A percentile compares a stretch with the other conserved stretches of the same genome.
Conservation (phyloP, 2,329 filamentous ascomycete species). For the Colletotrichum cuscutae region DNA sequence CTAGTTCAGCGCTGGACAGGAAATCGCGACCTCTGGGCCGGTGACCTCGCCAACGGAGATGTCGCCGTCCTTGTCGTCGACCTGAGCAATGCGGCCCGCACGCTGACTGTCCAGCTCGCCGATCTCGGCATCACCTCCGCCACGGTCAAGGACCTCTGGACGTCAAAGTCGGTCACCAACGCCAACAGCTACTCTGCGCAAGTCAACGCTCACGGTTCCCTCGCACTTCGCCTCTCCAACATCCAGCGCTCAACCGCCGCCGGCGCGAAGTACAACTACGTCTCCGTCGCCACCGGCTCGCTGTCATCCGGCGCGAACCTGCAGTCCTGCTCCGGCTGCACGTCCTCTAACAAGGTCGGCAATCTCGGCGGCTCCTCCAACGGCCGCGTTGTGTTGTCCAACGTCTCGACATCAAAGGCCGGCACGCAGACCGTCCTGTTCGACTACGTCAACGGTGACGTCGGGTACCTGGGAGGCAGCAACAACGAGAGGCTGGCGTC, state of each 20-base stretch:
- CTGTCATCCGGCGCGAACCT: background rate
- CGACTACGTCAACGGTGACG: background rate
- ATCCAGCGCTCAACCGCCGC: background rate
- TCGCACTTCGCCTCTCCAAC: background rate
- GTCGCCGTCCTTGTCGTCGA: background rate
- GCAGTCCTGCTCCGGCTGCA: background rate
- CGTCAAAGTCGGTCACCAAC: background rate
- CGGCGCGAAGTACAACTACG: background rate
- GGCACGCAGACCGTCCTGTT: background rate
- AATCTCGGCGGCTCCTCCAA: background rate
- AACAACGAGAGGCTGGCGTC: background rate
- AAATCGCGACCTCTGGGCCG: background rate
- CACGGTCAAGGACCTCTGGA: background rate
- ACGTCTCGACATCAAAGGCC: background rate
- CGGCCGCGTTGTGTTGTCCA: background rate
- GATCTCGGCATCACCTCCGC: background rate
- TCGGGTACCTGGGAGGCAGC: background rate
- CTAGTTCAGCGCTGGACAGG: background rate
- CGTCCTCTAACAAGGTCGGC: background rate
- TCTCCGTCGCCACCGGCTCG: background rate
- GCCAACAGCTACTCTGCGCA: background rate
- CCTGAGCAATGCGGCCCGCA: background rate
- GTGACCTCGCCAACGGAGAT: background rate
- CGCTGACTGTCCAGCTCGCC: background rate
- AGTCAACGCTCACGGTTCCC: background rate